Percentiles rank a stretch among this genome's conserved stretches.
Conservation (phyloP, 208 protist species). For the Wallacemonas rigidus region DNA sequence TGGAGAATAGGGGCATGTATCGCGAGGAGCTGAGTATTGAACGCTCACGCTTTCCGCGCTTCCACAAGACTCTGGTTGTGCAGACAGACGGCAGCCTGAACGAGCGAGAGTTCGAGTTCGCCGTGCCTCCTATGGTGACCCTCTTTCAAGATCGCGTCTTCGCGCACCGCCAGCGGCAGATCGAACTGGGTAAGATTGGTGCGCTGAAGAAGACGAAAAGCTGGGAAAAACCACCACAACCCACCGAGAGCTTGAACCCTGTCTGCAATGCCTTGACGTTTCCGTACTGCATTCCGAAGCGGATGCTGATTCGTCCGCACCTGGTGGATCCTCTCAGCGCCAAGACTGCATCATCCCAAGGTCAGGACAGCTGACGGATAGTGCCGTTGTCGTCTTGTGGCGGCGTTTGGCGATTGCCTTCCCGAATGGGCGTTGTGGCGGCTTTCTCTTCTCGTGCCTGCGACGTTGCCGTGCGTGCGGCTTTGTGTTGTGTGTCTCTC, state of each 20-base stretch:
- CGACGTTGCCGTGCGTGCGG: too few relatives aligned
- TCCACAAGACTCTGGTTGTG: conserved; percentile 76
- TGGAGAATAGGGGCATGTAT: conserved; percentile 92
- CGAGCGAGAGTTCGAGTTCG: conserved; percentile 89
- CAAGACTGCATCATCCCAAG: conserved; percentile 24
- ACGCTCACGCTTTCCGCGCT: conserved; percentile 78
- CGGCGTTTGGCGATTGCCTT: too few relatives aligned
- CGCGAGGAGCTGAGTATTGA: conserved; percentile 89
- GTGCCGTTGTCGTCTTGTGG: too few relatives aligned
- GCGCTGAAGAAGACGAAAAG: conserved; percentile 60
- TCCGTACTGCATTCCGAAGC: conserved; percentile 87
- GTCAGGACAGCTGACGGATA: neutral
- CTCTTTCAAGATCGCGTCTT: conserved; percentile 87
- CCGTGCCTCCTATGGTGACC: conserved; percentile 76
- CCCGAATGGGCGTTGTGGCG: too few relatives aligned
- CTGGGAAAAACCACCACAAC: conserved; percentile 58
- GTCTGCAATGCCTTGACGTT: conserved; percentile 83
- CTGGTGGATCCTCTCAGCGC: conserved; percentile 65
- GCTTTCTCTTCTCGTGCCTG: too few relatives aligned
- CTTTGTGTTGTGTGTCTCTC: too few relatives aligned
- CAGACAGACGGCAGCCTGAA: conserved; percentile 90
- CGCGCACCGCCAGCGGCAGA: conserved; percentile 77
- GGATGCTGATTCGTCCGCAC: conserved; percentile 59
- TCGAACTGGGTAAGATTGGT: conserved; percentile 83
- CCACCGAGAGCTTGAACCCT: conserved; percentile 60